phyloP scores from a whole-genome alignment of 1,139 yeast genomes.

The Arxiozyma telluris region DNA sequence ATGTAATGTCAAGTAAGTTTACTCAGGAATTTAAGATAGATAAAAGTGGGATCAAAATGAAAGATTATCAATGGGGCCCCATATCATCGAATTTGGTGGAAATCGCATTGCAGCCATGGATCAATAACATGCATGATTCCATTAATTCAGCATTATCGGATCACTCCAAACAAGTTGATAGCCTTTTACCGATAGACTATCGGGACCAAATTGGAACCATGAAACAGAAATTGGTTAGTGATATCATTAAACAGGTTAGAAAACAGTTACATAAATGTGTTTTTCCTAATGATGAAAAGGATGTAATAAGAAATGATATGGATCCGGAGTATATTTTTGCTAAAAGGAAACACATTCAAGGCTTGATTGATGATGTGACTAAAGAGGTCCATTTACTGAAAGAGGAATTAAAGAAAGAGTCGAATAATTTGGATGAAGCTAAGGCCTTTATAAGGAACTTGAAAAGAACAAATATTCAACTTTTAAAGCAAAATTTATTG shows the following conservation, averaged over 20 bases:
- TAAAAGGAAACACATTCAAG: conserved; percentile 24
- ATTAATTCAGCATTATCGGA: conserved; percentile 10
- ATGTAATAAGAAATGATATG: conserved; percentile 13
- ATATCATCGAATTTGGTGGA: neutral
- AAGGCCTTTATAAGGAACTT: conserved; percentile 10
- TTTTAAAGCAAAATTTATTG: conserved; percentile 16
- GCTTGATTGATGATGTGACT: conserved; percentile 3
- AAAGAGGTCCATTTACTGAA: conserved; percentile 20
- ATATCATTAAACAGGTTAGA: conserved; percentile 19
- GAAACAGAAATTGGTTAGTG: conserved; percentile 19
- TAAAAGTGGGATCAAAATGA: neutral
- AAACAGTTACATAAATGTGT: conserved; percentile 16
- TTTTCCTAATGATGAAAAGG: conserved; percentile 23
- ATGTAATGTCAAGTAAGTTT: neutral
- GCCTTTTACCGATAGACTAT: too few species aligned
- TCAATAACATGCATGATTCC: conserved; percentile 16
- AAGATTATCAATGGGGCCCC: neutral
- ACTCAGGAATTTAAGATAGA: neutral
- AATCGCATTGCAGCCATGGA: conserved; percentile 15
- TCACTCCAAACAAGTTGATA: too few species aligned
- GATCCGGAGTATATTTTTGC: conserved; percentile 27
- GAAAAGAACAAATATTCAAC: conserved; percentile 11
- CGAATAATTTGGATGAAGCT: conserved; percentile 15
- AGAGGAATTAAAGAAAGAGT: conserved; percentile 16
- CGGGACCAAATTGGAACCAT: conserved; percentile 11